phyloP scores from a whole-genome alignment of 2,329 filamentous ascomycete species.

The Thermoascus crustaceus region DNA sequence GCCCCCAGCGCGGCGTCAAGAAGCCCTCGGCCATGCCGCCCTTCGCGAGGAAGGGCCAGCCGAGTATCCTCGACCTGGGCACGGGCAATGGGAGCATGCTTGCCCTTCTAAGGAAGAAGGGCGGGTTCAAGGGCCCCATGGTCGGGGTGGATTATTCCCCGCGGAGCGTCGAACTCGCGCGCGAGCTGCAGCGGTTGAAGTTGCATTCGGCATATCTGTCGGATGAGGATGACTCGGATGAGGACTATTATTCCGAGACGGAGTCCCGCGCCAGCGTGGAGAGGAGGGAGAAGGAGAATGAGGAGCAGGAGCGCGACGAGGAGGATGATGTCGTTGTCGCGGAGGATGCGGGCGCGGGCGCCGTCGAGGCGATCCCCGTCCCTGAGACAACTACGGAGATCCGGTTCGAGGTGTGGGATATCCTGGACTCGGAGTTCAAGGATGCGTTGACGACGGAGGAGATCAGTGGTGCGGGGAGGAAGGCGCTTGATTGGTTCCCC shows the following conservation, averaged over 20 bases:
- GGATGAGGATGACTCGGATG: slow-evolving; percentile 54
- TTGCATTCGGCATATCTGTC: slow-evolving; percentile 28
- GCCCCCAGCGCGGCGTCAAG: slow-evolving; percentile 3
- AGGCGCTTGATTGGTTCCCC: slow-evolving; percentile 30
- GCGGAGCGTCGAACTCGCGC: slow-evolving; percentile 65
- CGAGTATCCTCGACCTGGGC: slow-evolving; percentile 69
- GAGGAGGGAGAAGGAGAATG: slow-evolving; percentile 16
- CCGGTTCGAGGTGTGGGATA: slow-evolving; percentile 56
- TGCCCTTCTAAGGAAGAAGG: slow-evolving; percentile 64
- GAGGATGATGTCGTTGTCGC: slow-evolving; percentile 16
- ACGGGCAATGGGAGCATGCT: slow-evolving; percentile 91
- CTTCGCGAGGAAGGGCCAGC: slow-evolving; percentile 11
- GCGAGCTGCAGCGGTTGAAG: slow-evolving; percentile 46
- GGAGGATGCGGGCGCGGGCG: slow-evolving; percentile 2
- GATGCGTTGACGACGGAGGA: slow-evolving; percentile 27
- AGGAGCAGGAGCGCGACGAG: no score
- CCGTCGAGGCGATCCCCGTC: slow-evolving; percentile 7
- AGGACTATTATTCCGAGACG: slow-evolving; percentile 48
- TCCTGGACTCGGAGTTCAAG: slow-evolving; percentile 44
- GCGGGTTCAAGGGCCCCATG: slow-evolving; percentile 58
- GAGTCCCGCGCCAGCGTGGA: background rate
- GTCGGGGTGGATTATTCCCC: slow-evolving; percentile 84
- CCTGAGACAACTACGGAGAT: slow-evolving; percentile 21
- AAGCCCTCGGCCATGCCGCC: background rate
- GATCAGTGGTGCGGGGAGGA: slow-evolving; percentile 14